Conservation (phyloP, 768 basidiomycete species). For the Rhodotorula babjevae region DNA sequence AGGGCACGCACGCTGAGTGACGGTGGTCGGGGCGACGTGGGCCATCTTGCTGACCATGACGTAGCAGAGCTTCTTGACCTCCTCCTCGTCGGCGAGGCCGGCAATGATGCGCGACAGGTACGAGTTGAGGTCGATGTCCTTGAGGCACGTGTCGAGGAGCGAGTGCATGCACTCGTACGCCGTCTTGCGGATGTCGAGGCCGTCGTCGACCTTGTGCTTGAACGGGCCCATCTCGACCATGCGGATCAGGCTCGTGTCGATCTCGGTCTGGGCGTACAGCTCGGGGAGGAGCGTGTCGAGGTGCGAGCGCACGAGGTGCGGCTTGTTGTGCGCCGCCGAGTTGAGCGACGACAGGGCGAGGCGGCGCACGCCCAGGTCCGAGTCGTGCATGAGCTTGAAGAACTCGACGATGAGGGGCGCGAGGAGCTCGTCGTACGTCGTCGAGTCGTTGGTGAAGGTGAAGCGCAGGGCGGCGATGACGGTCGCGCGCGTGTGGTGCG, state of each 20-base stretch:
- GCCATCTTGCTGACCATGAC: constrained; percentile 91
- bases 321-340: constrained; percentile 90
- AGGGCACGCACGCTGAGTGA: constrained; percentile 58
- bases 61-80: constrained; percentile 93
- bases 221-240: constrained; percentile 96
- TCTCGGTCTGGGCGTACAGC: constrained; percentile 73
- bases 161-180: constrained; percentile 98
- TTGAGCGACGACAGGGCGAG: constrained; percentile 85
- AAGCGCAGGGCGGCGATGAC: constrained; percentile 73
- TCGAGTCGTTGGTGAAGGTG: constrained; percentile 78
- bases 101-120: constrained; percentile 75
- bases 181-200: constrained; percentile 90
- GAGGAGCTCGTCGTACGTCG: constrained; percentile 82
- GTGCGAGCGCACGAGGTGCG: constrained; percentile 82
- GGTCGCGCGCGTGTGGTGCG: constrained; percentile 40
- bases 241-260: constrained; percentile 60
- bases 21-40: constrained; percentile 74
- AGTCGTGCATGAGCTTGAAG: constrained; percentile 80
- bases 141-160: constrained; percentile 82
- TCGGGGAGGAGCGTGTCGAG: constrained; percentile 68
- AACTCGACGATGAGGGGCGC: constrained; percentile 82
- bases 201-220: constrained; percentile 95
- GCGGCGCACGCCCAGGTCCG: constrained; percentile 75
- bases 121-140: constrained; percentile 77
- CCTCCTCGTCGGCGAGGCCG: constrained; percentile 83